Base-by-base conservation (phyloP, 495 filamentous ascomycete genomes). In the Gamarada debralockiae region DNA sequence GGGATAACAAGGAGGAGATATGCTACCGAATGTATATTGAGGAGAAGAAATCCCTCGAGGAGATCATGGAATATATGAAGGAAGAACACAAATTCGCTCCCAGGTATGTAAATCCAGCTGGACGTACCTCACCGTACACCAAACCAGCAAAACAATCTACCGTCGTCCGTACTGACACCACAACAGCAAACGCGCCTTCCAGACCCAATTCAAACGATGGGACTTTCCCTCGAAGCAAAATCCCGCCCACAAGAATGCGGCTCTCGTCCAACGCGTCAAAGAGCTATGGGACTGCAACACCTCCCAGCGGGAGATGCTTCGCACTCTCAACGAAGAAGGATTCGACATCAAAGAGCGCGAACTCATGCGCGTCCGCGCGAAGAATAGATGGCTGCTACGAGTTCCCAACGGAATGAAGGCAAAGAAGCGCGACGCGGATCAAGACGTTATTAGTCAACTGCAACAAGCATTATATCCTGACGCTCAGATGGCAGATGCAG, bases 201-300 rank as follows among this genome's bases (percentile, higher is more conserved):
- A 90, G 62, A 77, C 73, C 10, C 84, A 87, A 52, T 89, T 89
- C 68, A 85, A 81, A 60, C 73, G 80, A 65, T 93, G 89, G 89
- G 75, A 78, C 0, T 93, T 92, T 53, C 88, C 89, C 3, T 79
- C 73, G 52, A 89, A 86, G 64, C 80, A 83, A 55, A 84, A 81
- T 56, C 83, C 81, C 9, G 79, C 79, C 4, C 83, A 85, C 65
- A 85, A 84, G 60, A 85, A 88, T 61, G 66, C 71, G 21, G 70
- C 68, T 12, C 76, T 93, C 9, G 79, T 87, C 17, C 77, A 73
- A 2, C 77, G 88, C 1, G 77, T 89, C 38, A 80, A 81, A 53
- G 75, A 90, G 71, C 78, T 93, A 55, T 93, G 88, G 87, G 83
- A 86, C 61, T 69, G 70, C 29, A 92, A 92, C 56, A 72, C 77